These are phyloP conservation scores for Quercus rubra DNA, from an alignment of 306 rosid species.

Conservation along the genomic window DNA sequence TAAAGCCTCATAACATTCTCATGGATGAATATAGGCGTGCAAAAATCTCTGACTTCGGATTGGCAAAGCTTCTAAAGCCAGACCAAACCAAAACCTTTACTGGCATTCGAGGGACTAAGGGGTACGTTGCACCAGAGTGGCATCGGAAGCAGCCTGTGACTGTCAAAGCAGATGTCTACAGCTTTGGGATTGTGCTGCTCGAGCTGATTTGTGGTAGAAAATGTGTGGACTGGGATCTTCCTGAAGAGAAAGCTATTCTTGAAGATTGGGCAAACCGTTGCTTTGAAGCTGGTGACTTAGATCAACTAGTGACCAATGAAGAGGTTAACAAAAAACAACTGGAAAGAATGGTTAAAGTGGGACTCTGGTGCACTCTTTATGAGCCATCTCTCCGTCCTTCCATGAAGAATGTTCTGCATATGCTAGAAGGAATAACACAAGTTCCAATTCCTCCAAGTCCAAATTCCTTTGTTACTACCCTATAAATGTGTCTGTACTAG, in stretches of 20 bases:
- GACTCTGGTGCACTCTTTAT: constrained; percentile 28
- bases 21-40: constrained; percentile 18
- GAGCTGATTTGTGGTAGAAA: constrained; percentile 16
- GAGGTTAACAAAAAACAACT: neutral
- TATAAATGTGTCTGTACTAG: too few relatives aligned
- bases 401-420: too few relatives aligned
- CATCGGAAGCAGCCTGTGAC: constrained; percentile 9
- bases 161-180: constrained; percentile 23
- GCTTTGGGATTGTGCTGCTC: constrained; percentile 26
- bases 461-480: too few relatives aligned
- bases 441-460: too few relatives aligned
- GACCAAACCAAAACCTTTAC: constrained; percentile 16
- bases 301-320: neutral
- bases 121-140: constrained; percentile 37
- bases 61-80: constrained; percentile 25
- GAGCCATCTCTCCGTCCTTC: constrained; percentile 20
- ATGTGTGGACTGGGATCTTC: constrained; percentile 14
- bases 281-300: constrained; percentile 10
- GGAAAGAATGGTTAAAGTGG: constrained; percentile 24
- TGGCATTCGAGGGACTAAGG: constrained; percentile 25
- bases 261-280: neutral
- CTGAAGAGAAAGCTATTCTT: constrained; percentile 4
- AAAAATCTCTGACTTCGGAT: neutral
- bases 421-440: neutral
- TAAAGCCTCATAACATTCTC: constrained; percentile 15